Evolutionary conservation across 1,284 basidiomycete genomes (phyloP), one percentile per base, ranked within the genome.

Genomic region (Phylloporus sp.): DNA sequence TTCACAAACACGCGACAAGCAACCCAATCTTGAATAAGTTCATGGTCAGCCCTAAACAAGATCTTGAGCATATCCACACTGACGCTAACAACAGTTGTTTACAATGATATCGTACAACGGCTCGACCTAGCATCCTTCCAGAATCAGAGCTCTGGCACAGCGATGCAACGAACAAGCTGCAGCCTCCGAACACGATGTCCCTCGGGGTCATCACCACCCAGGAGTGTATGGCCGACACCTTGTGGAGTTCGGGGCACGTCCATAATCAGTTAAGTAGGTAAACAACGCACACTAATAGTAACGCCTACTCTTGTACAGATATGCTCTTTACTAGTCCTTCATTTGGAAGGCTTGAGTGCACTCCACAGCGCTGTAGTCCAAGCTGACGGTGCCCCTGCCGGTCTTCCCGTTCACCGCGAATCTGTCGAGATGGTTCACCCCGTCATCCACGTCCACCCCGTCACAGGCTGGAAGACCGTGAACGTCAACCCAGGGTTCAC

Each of bases 61-160:
- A 23, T n/a, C 17, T 5, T n/a, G 8, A 52, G 53, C 53, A 62
- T 6, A 55, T 27, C 37, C 43, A 5, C 52, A 59, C 63, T 77
- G 56, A 75, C 43, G 32, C 53, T 10, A 47, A 66, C 11, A 58
- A 19, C 71, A 90, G 89, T 93, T 67, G 89, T 91, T 12, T 93
- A 89, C 78, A 93, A 89, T 67, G 90, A 92, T 73, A 82, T 84
- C 53, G 86, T 88, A 47, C 86, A 89, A 27, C 88, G 91, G 60
- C 92, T 92, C 3, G 91, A 95, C 75, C 78, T 88, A 6, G 82
- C 86, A 61, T 85, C 91, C 11, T 94, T 92, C 79, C 90, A n/a
- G 91, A 91, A 78, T 74, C 89, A 25, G 93, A 95, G 73, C 85
- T 95, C n/a, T 94, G 89, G 89, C 93, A 95, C 80, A 89, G 90